Percentiles rank a stretch among this genome's conserved stretches.
phyloP scores from a whole-genome alignment of 2,329 filamentous ascomycete species.

The Monosporascus sp. region DNA sequence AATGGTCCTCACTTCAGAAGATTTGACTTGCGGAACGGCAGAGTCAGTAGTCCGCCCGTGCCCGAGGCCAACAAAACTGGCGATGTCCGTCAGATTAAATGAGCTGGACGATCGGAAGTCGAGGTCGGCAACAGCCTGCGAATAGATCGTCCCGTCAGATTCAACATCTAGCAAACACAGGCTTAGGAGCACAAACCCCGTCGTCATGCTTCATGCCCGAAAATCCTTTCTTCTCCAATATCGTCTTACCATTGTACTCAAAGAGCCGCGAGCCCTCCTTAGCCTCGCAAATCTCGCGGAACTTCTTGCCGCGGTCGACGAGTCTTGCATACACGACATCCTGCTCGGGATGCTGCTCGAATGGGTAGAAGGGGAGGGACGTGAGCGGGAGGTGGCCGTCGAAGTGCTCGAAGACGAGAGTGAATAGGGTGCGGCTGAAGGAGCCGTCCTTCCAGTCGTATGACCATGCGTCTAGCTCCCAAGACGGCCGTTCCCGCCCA shows the following conservation, averaged over 20 bases:
- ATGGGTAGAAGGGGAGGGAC: not conserved
- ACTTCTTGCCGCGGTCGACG: not conserved
- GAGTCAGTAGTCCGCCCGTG: not conserved
- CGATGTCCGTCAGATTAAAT: not conserved
- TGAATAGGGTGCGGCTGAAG: not conserved
- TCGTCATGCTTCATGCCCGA: constrained; percentile 20
- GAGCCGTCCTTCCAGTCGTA: not conserved
- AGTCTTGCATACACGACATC: not conserved
- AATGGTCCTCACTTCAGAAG: not conserved
- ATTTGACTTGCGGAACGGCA: not conserved
- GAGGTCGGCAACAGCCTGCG: not conserved
- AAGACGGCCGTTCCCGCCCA: not conserved
- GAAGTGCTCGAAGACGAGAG: not conserved
- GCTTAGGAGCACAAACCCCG: not conserved
- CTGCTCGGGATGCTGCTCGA: not conserved
- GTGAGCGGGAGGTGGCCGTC: not conserved
- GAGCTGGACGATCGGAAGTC: not conserved
- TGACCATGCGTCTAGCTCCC: not conserved
- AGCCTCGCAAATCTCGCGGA: not conserved
- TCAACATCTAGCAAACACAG: not conserved
- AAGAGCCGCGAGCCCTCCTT: not conserved
- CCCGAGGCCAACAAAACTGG: not conserved
- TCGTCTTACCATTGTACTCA: not conserved
- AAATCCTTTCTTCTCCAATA: not conserved
- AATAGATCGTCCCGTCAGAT: not conserved